These are phyloP conservation scores for Halenospora varia DNA, from an alignment of 495 filamentous ascomycete genomes.

Conservation along the genomic window DNA sequence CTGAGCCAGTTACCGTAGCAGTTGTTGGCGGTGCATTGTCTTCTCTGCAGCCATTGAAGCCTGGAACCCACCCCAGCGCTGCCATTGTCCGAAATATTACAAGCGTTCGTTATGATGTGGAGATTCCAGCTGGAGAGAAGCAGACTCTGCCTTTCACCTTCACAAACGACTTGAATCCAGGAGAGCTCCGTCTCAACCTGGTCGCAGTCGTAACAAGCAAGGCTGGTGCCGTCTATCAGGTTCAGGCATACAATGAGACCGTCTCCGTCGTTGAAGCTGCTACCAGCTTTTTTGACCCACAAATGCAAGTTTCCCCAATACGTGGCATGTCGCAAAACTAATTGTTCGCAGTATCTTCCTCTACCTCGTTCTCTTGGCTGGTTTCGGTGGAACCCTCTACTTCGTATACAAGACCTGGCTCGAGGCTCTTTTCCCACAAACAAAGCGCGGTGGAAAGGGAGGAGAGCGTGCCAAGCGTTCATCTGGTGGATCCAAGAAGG, in stretches of 20 bases:
- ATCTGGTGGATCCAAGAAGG: slow-evolving; percentile 57
- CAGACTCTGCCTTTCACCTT: slow-evolving; percentile 78
- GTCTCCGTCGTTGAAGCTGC: slow-evolving; percentile 90
- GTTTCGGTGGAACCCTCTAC: slow-evolving; percentile 76
- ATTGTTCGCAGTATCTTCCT: slow-evolving; percentile 76
- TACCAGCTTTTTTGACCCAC: slow-evolving; percentile 89
- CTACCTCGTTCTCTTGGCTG: slow-evolving; percentile 82
- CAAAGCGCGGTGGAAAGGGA: slow-evolving; percentile 62
- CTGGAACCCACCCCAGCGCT: slow-evolving; percentile 47
- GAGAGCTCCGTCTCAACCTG: slow-evolving; percentile 77
- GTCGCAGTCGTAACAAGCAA: slow-evolving; percentile 65
- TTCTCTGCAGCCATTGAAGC: slow-evolving; percentile 41
- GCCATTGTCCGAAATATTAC: slow-evolving; percentile 81
- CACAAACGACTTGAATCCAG: slow-evolving; percentile 86
- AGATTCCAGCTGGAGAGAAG: slow-evolving; percentile 74
- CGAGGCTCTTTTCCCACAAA: slow-evolving; percentile 92
- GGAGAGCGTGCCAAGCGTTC: slow-evolving; percentile 55
- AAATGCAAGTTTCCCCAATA: slow-evolving; percentile 63
- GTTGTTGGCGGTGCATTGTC: slow-evolving; percentile 77
- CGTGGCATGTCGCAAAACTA: slow-evolving; percentile 26
- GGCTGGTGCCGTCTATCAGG: slow-evolving; percentile 61
- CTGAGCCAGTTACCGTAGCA: slow-evolving; percentile 65
- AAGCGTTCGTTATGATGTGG: slow-evolving; percentile 62
- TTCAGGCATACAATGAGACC: slow-evolving; percentile 80
- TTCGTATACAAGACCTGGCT: slow-evolving; percentile 99